Conservation (phyloP, 208 protist genomes). For the Leishmania amazonensis region DNA sequence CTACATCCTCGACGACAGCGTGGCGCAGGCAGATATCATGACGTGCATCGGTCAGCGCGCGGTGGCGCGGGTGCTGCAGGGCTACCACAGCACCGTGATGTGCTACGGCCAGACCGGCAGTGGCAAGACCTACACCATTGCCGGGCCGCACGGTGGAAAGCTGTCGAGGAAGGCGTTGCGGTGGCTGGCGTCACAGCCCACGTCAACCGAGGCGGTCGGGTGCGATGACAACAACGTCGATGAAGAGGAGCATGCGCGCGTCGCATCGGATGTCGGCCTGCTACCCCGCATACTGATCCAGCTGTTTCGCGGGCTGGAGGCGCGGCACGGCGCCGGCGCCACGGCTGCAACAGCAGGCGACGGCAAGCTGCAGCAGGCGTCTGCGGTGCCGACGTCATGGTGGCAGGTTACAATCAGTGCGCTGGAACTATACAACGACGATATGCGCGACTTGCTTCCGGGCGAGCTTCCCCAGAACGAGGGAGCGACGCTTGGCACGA, state of each 20-base stretch:
- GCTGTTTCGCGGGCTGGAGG: slow-evolving; percentile 40
- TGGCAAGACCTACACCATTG: slow-evolving; percentile 91
- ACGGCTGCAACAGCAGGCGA: slow-evolving; percentile 2
- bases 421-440: slow-evolving; percentile 82
- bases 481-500: background rate
- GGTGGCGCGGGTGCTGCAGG: slow-evolving; percentile 63
- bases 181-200: slow-evolving; percentile 7
- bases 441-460: slow-evolving; percentile 72
- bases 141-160: slow-evolving; percentile 52
- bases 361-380: slow-evolving; percentile 1
- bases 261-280: slow-evolving; percentile 32
- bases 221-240: slow-evolving; percentile 6
- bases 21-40: slow-evolving; percentile 75
- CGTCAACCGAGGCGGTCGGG: background rate
- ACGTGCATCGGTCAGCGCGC: slow-evolving; percentile 46
- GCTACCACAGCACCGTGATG: slow-evolving; percentile 84
- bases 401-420: slow-evolving; percentile 55
- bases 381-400: slow-evolving; percentile 5
- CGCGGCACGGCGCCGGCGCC: slow-evolving; percentile 6
- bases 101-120: slow-evolving; percentile 94
- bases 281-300: slow-evolving; percentile 49
- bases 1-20: slow-evolving; percentile 56
- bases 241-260: slow-evolving; percentile 10
- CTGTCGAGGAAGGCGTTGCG: slow-evolving; percentile 14
- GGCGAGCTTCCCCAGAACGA: background rate